phyloP scores from a whole-genome alignment of 2,329 filamentous ascomycete species.

The Cordyceps tenuipes region DNA sequence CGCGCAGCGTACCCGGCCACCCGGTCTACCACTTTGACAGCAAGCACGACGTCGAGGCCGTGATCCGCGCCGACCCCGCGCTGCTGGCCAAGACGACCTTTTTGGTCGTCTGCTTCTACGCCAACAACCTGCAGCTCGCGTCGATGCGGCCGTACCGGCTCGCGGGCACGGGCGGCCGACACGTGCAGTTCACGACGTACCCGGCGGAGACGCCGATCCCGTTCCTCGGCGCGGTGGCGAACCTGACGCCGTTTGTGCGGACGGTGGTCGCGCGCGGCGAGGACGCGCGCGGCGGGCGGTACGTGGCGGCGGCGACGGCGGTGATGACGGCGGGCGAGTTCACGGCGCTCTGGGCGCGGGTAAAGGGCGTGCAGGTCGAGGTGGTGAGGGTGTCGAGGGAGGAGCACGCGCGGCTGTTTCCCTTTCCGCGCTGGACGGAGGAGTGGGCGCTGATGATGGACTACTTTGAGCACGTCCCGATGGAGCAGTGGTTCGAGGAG shows the following conservation, averaged over 20 bases:
- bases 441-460: too few relatives aligned
- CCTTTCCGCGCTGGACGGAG: too few relatives aligned
- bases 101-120: constrained; percentile 29
- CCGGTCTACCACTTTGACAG: constrained; percentile 33
- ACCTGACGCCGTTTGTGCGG: too few relatives aligned
- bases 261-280: too few relatives aligned
- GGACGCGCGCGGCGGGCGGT: too few relatives aligned
- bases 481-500: background rate
- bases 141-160: constrained; percentile 12
- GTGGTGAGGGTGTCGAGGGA: too few relatives aligned
- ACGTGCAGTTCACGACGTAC: constrained; percentile 23
- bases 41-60: constrained; percentile 32
- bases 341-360: too few relatives aligned
- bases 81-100: constrained; percentile 32
- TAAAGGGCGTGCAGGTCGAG: too few relatives aligned
- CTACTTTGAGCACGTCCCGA: background rate
- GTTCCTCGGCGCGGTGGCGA: constrained; percentile 23
- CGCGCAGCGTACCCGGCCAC: constrained; percentile 26
- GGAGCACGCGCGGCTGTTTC: too few relatives aligned
- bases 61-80: constrained; percentile 27
- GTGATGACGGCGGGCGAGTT: too few relatives aligned
- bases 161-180: constrained; percentile 15
- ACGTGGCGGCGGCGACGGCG: too few relatives aligned
- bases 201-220: constrained; percentile 20
- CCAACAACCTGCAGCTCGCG: constrained; percentile 22